Conservation (phyloP, 2,329 filamentous ascomycete genomes). For the Calonectria naviculata region DNA sequence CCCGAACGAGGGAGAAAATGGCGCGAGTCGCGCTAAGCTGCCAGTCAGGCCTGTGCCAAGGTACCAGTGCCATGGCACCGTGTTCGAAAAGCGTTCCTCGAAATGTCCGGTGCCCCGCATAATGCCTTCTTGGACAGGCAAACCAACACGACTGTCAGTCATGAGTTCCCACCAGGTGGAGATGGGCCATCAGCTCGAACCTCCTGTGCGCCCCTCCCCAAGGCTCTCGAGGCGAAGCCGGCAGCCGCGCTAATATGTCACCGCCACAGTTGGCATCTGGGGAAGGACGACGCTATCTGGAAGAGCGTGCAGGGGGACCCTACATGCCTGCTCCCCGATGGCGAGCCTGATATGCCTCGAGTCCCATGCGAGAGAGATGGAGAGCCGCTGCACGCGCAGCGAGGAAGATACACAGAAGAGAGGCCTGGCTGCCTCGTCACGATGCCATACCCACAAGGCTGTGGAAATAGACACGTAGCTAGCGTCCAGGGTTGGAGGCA, state of each 20-base stretch:
- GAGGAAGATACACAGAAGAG: no score
- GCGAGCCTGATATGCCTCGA: no score
- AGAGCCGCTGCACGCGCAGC: not conserved
- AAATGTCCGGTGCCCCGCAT: constrained; percentile 1
- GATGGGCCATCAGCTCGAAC: not conserved
- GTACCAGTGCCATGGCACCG: constrained; percentile 6
- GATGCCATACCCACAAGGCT: not conserved
- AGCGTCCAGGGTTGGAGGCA: not conserved
- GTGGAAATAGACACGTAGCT: not conserved
- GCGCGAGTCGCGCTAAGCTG: not conserved
- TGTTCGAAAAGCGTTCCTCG: constrained; percentile 1
- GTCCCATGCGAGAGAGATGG: not conserved
- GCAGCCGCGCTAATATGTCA: not conserved
- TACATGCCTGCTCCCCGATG: no score
- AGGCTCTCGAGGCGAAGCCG: not conserved
- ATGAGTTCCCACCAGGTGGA: not conserved
- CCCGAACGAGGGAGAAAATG: not conserved
- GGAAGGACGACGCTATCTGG: not conserved
- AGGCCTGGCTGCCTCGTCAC: not conserved
- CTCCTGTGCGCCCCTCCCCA: not conserved
- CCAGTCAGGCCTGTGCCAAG: constrained; percentile 2
- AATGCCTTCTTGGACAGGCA: not conserved
- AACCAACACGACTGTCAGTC: not conserved
- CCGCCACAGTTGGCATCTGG: not conserved
- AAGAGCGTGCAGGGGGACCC: not conserved